Evolutionary conservation across 352 stramenopile species (phyloP), one percentile per base, ranked within the genome.

Genomic region (Phytophthora pseudosyringae): DNA sequence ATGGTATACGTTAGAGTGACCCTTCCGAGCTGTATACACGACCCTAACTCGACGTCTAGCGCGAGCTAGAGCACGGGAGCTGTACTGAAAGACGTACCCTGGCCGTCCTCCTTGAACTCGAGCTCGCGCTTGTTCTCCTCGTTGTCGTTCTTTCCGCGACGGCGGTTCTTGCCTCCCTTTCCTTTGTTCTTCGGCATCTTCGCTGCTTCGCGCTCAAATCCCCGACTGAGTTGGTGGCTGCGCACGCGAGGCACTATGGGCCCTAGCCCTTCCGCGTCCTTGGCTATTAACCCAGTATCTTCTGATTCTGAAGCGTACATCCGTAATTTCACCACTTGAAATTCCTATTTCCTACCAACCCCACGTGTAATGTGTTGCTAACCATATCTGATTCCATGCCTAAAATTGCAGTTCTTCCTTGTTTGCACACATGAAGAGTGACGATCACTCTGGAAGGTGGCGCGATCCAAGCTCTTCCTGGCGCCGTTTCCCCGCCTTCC

Each of bases 51-150:
- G 41, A 18, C 41, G 9, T 50, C 26, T 43, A 67, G 5, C 36
- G 18, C 36, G 26, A 31, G 38, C 15, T 48, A 12, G 15, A 43
- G n/a, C 35, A 8, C 39, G 10, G 47, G 4, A 16, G 11, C 25
- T 4, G 40, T 31, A 40, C 18, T 5, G 10, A 10, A 54, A 16
- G 15, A 79, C 82, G 61, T 68, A 97, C 91, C 92, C 78, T 99
- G 98, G 33, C 98, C 97, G 53, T 99, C 96, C 77, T 99, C 98
- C 80, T 99, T 99, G 86, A 99, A 99, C 84, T 99, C 96, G 38
- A 99, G 90, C 81, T 99, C 97, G 70, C 98, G 93, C 85, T 99
- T 99, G 73, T 98, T 98, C 81, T 99, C 98, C 78, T 99, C 97
- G 71, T 97, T 97, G 69, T 99, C 97, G 76, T 98, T 98, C 87